Evolutionary conservation across 768 basidiomycete genomes (phyloP), one percentile per base, ranked within the genome.

Genomic region (Lentinula boryana): DNA sequence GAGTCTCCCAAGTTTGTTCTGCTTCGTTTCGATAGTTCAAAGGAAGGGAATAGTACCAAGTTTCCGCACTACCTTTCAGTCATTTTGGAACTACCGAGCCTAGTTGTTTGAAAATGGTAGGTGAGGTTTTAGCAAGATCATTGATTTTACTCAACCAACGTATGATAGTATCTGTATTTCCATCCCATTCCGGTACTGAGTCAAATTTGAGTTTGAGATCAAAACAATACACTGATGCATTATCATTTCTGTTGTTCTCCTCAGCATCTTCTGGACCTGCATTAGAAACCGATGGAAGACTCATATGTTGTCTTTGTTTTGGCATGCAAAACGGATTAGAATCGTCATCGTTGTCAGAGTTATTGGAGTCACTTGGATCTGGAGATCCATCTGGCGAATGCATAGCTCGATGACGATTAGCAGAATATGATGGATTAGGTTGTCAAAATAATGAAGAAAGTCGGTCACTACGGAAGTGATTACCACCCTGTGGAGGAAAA

Each of bases 191-290:
- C 9, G 62, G 49, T 7, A 63, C 46, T 3, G 38, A 23, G 36
- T 61, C 60, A 13, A 36, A 31, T 43, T 63, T 63, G n/a, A 63
- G 52, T 48, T 55, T 63, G 13, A 61, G 5, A 36, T 63, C 62
- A n/a, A 63, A 62, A 23, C 23, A 3, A 23, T 23, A 23, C 23
- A 3, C 23, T 23, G 23, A 23, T 3, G 23, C 23, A 23, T 23
- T 23, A 23, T 23, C 23, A 23, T 23, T 23, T 23, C 23, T 23
- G 23, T 23, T 23, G 23, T 23, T 23, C 23, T 23, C 23, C 23
- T 23, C 23, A 23, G 23, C 3, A 23, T 23, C 2, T 23, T 23
- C 23, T 23, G 23, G 23, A 23, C 23, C 23, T 23, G 23, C 23
- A 23, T 23, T 23, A 23, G 23, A 23, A 23, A 23, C 23, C 3